Evolutionary conservation across 1,284 basidiomycete genomes (phyloP), one percentile per base, ranked within the genome.

Genomic region (Rhodotorula sp.): DNA sequence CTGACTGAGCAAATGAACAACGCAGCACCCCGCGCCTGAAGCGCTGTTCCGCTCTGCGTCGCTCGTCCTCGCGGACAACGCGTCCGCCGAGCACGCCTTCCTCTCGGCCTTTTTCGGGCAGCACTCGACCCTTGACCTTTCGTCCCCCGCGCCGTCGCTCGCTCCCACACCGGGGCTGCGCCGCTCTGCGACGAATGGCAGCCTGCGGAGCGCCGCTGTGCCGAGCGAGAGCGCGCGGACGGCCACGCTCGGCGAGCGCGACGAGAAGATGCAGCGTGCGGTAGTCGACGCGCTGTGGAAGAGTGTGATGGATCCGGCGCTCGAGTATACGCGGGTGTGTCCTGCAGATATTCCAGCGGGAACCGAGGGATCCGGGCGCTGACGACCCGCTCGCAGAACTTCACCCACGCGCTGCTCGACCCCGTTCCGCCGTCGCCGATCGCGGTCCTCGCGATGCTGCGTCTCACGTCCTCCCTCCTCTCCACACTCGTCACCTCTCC

Each of bases 1-100:
- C 53, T 36, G 41, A 15, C 34, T 37, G 36, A 10, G 0, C n/a
- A 44, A n/a, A 10, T n/a, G 27, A 10, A 13, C 1, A 17, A 9
- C 15, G 4, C 61, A 97, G 94, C 90, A 88, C 87, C 89, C 90
- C 77, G 88, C 91, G 0, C 81, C 90, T 1, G 95, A 97, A 82
- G 88, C 88, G 0, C 83, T 96, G 22, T 86, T 94, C 76, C 88
- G 94, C 32, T 96, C 94, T 0, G 83, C 55, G 82, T 92, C 68
- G 10, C 84, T 97, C 58, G 94, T 96, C 58, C 87, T 97, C 68
- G 89, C 95, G 86, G 94, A 97, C 83, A 97, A 97, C 79, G 89
- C 91, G 1, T 90, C 90, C 1, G 88, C 92, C 51, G 94, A 97
- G 82, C 95, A 94, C 81, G 86, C 88, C 2, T 97, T 97, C 78